Conservation (phyloP, 345 rosid species). For the Adansonia digitata region DNA sequence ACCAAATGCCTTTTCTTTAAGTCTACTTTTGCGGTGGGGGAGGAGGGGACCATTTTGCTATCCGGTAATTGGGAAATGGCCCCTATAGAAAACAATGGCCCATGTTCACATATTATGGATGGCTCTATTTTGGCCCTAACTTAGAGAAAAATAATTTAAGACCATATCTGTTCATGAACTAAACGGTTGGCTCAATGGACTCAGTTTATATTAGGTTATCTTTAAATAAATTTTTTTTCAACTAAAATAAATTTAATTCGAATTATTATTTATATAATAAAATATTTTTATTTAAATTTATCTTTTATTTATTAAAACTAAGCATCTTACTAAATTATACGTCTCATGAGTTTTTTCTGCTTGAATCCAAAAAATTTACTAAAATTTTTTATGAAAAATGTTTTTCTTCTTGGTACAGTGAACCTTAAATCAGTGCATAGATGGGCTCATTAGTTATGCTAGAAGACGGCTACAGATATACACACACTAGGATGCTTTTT, state of each 20-base stretch:
- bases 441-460: neutral
- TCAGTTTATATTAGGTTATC: too few species aligned
- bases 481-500: too few species aligned
- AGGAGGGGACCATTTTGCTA: too few species aligned
- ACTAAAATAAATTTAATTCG: too few species aligned
- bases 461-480: too few species aligned
- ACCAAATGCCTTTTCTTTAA: neutral
- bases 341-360: neutral
- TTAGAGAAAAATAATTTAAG: neutral
- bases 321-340: neutral
- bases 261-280: too few species aligned
- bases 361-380: neutral
- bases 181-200: too few species aligned
- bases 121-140: neutral
- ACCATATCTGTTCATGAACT: too few species aligned
- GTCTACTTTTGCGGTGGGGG: neutral
- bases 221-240: too few species aligned
- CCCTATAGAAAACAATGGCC: neutral
- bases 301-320: too few species aligned
- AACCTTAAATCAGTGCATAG: neutral
- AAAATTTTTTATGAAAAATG: neutral
- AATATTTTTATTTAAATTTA: too few species aligned
- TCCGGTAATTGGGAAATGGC: neutral
- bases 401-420: neutral
- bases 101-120: neutral